These are phyloP conservation scores for Epichloe sp. DNA, from an alignment of 2,329 filamentous ascomycete species.

Conservation along the genomic window DNA sequence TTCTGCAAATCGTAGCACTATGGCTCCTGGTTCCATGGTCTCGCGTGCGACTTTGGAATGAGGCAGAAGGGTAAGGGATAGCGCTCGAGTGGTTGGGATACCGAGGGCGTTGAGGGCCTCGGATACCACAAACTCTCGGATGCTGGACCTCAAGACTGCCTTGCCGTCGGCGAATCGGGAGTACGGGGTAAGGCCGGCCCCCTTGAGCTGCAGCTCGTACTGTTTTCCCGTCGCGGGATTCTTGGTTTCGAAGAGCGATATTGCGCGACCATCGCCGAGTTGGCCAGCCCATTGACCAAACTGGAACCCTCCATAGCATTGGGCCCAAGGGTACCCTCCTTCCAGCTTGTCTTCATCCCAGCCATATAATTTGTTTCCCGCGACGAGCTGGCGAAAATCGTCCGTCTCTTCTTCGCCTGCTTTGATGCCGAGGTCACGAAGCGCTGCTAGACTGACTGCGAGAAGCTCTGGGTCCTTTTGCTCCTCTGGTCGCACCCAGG, in stretches of 20 bases:
- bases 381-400: constrained; percentile 64
- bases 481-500: constrained; percentile 73
- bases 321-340: constrained; percentile 90
- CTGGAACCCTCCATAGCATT: constrained; percentile 83
- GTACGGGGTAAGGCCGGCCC: constrained; percentile 86
- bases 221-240: constrained; percentile 57
- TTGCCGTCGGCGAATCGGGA: constrained; percentile 93
- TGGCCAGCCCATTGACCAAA: constrained; percentile 90
- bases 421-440: constrained; percentile 68
- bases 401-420: constrained; percentile 54
- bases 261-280: constrained; percentile 85
- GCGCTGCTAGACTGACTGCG: constrained; percentile 63
- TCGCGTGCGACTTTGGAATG: constrained; percentile 64
- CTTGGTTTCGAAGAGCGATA: constrained; percentile 82
- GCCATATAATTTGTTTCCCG: constrained; percentile 72
- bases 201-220: constrained; percentile 91
- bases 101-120: constrained; percentile 76
- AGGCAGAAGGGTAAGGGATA: constrained; percentile 68
- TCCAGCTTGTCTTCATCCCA: constrained; percentile 53
- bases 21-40: constrained; percentile 74
- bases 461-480: constrained; percentile 65
- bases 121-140: constrained; percentile 86
- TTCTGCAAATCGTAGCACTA: constrained; percentile 83
- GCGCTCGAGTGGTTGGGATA: constrained; percentile 75
- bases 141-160: constrained; percentile 82